These are phyloP conservation scores for Clonostachys solani DNA, from an alignment of 2,329 filamentous ascomycete genomes.

Conservation along the genomic window DNA sequence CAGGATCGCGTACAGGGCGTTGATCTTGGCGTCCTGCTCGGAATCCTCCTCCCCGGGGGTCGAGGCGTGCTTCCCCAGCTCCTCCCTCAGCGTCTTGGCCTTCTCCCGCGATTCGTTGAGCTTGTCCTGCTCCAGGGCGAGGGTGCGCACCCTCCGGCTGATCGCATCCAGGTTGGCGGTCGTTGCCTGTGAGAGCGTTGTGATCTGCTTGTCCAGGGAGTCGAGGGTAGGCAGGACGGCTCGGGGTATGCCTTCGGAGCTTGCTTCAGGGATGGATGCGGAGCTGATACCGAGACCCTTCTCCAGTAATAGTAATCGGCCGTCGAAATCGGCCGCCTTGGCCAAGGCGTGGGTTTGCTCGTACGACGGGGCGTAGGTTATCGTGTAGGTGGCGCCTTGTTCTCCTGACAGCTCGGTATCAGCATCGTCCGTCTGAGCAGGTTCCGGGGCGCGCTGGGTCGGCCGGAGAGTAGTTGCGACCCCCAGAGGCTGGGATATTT, in stretches of 20 bases:
- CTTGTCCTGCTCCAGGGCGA: slow-evolving; percentile 69
- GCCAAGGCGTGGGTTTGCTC: slow-evolving; percentile 68
- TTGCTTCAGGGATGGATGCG: slow-evolving; percentile 59
- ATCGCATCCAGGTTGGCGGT: slow-evolving; percentile 70
- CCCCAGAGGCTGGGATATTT: slow-evolving; percentile 40
- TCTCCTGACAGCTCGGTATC: neutral
- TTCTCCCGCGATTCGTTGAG: slow-evolving; percentile 62
- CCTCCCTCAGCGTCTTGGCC: slow-evolving; percentile 58
- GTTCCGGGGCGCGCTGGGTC: slow-evolving; percentile 1
- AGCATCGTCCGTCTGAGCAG: neutral
- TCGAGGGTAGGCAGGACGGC: slow-evolving; percentile 82
- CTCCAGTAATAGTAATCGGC: slow-evolving; percentile 74
- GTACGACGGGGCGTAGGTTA: slow-evolving; percentile 61
- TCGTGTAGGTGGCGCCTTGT: slow-evolving; percentile 49
- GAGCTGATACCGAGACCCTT: slow-evolving; percentile 74
- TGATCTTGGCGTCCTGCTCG: slow-evolving; percentile 82
- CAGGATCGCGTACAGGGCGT: slow-evolving; percentile 83
- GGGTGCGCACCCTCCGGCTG: slow-evolving; percentile 63
- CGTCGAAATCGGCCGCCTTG: slow-evolving; percentile 84
- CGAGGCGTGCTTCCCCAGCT: slow-evolving; percentile 42
- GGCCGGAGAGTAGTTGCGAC: neutral
- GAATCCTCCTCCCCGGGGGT: slow-evolving; percentile 40
- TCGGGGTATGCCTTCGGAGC: slow-evolving; percentile 48
- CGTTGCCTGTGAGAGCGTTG: slow-evolving; percentile 67
- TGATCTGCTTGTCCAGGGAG: slow-evolving; percentile 75